A percentile compares a stretch with the other conserved stretches of the same genome.
Evolutionary conservation across 2,329 filamentous ascomycete genomes (phyloP).

Genomic region (Trichoderma brevicompactum): DNA sequence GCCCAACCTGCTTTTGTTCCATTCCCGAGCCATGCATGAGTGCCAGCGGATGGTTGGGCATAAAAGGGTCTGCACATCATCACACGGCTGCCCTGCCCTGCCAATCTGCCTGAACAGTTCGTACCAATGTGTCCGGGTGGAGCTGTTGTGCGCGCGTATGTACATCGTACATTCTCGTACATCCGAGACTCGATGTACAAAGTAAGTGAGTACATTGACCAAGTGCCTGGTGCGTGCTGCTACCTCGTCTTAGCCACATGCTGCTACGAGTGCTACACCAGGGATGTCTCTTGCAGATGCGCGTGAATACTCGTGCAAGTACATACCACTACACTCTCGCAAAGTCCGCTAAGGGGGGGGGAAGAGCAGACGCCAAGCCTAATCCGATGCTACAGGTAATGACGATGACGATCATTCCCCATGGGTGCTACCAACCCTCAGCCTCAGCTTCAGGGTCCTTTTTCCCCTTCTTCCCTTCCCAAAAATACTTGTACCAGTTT

Average conservation of each 20-base stretch:
- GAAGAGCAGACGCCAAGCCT: slow-evolving; percentile 4
- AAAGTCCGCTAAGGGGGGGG: not conserved
- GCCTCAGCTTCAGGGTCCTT: slow-evolving; percentile 24
- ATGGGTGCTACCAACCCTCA: slow-evolving; percentile 15
- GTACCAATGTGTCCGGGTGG: slow-evolving; percentile 22
- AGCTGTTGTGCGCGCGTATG: slow-evolving; percentile 21
- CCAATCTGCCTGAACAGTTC: slow-evolving; percentile 26
- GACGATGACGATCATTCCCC: slow-evolving; percentile 20
- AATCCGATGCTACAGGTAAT: not conserved
- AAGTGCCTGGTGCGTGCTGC: not conserved
- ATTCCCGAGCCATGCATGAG: slow-evolving; percentile 15
- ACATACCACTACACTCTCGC: not conserved
- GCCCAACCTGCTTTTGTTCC: slow-evolving; percentile 18
- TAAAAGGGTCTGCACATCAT: slow-evolving; percentile 25
- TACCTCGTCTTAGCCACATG: not conserved
- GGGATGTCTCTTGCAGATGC: not conserved
- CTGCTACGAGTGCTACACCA: not conserved
- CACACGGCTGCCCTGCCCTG: not conserved
- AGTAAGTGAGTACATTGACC: slow-evolving; percentile 8
- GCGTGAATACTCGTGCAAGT: not conserved
- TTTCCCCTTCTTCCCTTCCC: not conserved
- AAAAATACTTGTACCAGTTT: slow-evolving; percentile 14
- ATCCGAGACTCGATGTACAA: slow-evolving; percentile 4
- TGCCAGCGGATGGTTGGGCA: slow-evolving; percentile 25
- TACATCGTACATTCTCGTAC: slow-evolving; percentile 9